Evolutionary conservation across 768 basidiomycete species (phyloP), one percentile per base, ranked within the genome.

Genomic region (Trametes cinnabarina): DNA sequence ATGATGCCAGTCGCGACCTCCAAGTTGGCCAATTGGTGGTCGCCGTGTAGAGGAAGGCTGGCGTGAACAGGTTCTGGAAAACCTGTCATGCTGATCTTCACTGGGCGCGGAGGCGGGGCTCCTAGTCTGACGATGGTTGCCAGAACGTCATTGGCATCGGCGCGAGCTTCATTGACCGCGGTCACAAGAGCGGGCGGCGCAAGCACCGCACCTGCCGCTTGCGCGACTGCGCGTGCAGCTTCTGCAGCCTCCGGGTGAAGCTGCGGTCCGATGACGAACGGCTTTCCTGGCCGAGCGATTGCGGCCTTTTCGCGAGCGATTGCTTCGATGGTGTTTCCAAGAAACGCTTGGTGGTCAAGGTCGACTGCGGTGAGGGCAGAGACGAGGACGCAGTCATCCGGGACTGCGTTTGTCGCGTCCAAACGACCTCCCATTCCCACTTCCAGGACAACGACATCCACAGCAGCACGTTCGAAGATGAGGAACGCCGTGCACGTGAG

Each of bases 391-490:
- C 75, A 75, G 0, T 80, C 76, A 43, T 87, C 82, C 2, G 90
- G 82, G 19, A 98, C 82, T 52, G 90, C 80, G 69, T 99, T 99
- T 3, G 97, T 99, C 19, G 97, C 96, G 69, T 98, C 97, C 48
- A 88, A 73, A 3, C 84, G 79, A 4, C 97, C 97, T 0, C 97
- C 97, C 88, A 99, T 87, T 0, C 97, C 96, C 10, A 94, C 95
- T 73, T 99, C 96, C 42, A 97, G 72, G 10, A 98, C 83, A 20
- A 86, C 88, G 37, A 98, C 66, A 63, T 98, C 95, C 6, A 95
- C 79, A n/a, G 73, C 63, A 2, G 74, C 75, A 8, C 73, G 72
- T 67, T 94, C 87, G 66, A 99, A 94, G 43, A 92, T 71, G 40
- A 77, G 70, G 34, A 95, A 81, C 0, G 94, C 95, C 0, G 86